Conservation (phyloP, 139 green algal genomes). For the Ostreobium quekettii region DNA sequence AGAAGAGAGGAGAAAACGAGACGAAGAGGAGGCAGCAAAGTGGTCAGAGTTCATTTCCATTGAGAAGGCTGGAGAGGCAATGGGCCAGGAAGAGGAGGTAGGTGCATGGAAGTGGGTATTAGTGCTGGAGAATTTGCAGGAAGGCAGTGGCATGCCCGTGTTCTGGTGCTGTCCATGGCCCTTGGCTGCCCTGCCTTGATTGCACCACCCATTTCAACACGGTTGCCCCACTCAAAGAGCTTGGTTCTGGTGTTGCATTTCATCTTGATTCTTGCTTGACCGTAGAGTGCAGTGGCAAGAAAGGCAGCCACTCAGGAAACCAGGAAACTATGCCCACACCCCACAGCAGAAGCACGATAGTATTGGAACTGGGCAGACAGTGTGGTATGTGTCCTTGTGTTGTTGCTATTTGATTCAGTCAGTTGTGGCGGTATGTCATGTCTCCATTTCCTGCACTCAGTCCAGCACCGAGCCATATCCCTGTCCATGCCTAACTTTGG, state of each 20-base stretch:
- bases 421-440: no score
- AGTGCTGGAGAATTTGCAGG: not conserved
- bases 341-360: no score
- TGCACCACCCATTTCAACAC: no score
- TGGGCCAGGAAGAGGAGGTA: constrained; percentile 29
- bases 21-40: constrained; percentile 48
- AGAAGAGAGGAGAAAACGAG: constrained; percentile 29
- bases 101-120: not conserved
- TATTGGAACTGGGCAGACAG: no score
- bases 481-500: not conserved
- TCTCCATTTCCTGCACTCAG: not conserved
- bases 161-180: not conserved
- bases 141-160: not conserved
- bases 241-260: not conserved
- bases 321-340: no score
- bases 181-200: not conserved
- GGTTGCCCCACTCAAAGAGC: not conserved
- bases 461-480: not conserved
- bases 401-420: no score
- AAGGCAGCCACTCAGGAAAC: no score
- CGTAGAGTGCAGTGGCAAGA: no score
- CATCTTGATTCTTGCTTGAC: not conserved
- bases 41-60: constrained; percentile 49
- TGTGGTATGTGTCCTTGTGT: no score
- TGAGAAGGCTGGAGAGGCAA: constrained; percentile 32